These are phyloP conservation scores for Cucurbita maxima DNA, from an alignment of 306 rosid genomes.

Conservation along the genomic window DNA sequence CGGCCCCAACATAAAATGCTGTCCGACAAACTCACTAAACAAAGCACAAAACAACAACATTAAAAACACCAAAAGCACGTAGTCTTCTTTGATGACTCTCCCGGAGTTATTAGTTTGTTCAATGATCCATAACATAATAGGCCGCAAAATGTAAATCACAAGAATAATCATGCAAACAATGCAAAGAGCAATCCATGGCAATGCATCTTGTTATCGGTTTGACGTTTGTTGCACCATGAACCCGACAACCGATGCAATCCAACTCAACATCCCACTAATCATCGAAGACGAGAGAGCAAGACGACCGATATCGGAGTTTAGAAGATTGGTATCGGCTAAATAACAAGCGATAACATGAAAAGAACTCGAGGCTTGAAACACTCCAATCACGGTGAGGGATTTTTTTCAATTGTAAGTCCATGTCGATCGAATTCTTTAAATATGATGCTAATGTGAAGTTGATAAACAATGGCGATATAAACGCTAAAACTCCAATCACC, in stretches of 20 bases:
- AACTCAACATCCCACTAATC: slow-evolving; percentile 24
- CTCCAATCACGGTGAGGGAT: not conserved
- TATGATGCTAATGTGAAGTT: not conserved
- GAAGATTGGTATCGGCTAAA: slow-evolving; percentile 35
- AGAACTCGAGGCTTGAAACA: slow-evolving; percentile 22
- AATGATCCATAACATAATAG: slow-evolving; percentile 33
- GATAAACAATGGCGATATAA: slow-evolving; percentile 1
- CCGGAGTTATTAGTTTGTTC: slow-evolving; percentile 9
- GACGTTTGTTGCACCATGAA: not conserved
- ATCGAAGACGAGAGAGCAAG: slow-evolving; percentile 30
- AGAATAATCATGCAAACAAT: slow-evolving; percentile 2
- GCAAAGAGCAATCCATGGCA: not conserved
- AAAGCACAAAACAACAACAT: slow-evolving; percentile 28
- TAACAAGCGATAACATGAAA: slow-evolving; percentile 28
- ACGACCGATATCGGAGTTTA: slow-evolving; percentile 50
- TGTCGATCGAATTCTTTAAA: not conserved
- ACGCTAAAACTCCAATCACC: slow-evolving; percentile 21
- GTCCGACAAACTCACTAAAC: slow-evolving; percentile 26
- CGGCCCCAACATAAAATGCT: slow-evolving; percentile 30
- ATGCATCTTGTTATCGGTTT: not conserved
- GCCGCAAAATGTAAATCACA: slow-evolving; percentile 11
- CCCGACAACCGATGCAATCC: accelerated
- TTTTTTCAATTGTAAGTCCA: not conserved
- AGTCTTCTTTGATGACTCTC: slow-evolving; percentile 14
- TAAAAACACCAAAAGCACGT: slow-evolving; percentile 11